These are phyloP conservation scores for Boletellus emodensis DNA, from an alignment of 768 basidiomycete species.

Conservation along the genomic window DNA sequence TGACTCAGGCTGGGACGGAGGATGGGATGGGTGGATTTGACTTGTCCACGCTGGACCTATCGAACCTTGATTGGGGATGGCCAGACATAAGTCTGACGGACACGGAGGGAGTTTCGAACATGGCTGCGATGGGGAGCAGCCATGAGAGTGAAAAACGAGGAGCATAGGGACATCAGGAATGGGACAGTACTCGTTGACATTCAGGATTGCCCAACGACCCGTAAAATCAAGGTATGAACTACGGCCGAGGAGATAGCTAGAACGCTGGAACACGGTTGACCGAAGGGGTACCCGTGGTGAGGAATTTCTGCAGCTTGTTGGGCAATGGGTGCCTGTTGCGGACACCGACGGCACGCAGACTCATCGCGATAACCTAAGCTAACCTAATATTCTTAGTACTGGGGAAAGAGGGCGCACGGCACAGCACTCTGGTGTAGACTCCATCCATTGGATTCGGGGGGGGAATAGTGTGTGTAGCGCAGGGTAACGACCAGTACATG, in stretches of 20 bases:
- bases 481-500: no score
- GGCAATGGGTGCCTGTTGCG: conserved; percentile 63
- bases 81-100: conserved; percentile 46
- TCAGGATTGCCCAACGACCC: neutral
- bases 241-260: neutral
- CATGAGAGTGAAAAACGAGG: conserved; percentile 24
- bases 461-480: no score
- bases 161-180: conserved; percentile 8
- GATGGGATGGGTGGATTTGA: conserved; percentile 39
- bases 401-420: no score
- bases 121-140: conserved; percentile 30
- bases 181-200: neutral
- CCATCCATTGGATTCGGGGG: no score
- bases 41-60: conserved; percentile 44
- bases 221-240: conserved; percentile 5
- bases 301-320: conserved; percentile 61
- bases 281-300: conserved; percentile 20
- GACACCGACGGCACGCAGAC: conserved; percentile 52
- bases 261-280: neutral
- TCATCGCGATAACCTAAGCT: no score
- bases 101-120: conserved; percentile 52
- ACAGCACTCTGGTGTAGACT: no score
- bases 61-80: conserved; percentile 40
- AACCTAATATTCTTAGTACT: no score
- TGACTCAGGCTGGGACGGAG: conserved; percentile 26